Conservation (phyloP, 73 alveolate species). For the Tetrahymena thermophila region DNA sequence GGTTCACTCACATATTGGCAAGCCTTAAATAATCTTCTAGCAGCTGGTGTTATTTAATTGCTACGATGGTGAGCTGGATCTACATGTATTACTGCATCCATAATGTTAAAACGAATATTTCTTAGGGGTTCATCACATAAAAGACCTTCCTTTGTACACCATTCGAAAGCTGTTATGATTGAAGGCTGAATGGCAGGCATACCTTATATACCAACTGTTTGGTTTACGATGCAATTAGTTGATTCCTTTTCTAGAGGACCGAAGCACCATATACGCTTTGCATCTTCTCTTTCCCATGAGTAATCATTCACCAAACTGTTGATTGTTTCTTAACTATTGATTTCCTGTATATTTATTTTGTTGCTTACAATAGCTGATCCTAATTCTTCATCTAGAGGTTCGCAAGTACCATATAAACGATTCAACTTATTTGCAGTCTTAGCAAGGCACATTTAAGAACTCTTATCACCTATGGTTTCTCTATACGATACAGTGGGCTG, state of each 20-base stretch:
- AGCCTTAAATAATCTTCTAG: conserved; percentile 82
- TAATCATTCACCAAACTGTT: not conserved
- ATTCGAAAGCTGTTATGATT: conserved; percentile 72
- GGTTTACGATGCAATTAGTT: conserved; percentile 69
- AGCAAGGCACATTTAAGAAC: conserved; percentile 70
- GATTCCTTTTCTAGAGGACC: conserved; percentile 78
- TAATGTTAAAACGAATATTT: conserved; percentile 80
- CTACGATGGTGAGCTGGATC: conserved; percentile 92
- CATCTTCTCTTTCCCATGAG: conserved; percentile 56
- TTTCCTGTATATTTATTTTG: conserved; percentile 35
- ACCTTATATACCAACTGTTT: conserved; percentile 49
- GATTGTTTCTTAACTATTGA: conserved; percentile 51
- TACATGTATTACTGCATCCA: conserved; percentile 80
- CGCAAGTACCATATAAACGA: conserved; percentile 60
- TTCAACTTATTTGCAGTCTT: conserved; percentile 88
- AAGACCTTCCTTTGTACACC: conserved; percentile 83
- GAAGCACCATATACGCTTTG: conserved; percentile 73
- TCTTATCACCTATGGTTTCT: conserved; percentile 66
- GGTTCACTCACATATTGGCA: conserved; percentile 82
- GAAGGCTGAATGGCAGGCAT: conserved; percentile 72
- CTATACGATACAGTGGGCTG: conserved; percentile 86
- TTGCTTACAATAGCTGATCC: conserved; percentile 68
- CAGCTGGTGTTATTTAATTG: conserved; percentile 93
- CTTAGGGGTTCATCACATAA: conserved; percentile 77
- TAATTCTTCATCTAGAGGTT: conserved; percentile 71